Conservation (phyloP, 73 alveolate species). For the Paramecium bursaria region DNA sequence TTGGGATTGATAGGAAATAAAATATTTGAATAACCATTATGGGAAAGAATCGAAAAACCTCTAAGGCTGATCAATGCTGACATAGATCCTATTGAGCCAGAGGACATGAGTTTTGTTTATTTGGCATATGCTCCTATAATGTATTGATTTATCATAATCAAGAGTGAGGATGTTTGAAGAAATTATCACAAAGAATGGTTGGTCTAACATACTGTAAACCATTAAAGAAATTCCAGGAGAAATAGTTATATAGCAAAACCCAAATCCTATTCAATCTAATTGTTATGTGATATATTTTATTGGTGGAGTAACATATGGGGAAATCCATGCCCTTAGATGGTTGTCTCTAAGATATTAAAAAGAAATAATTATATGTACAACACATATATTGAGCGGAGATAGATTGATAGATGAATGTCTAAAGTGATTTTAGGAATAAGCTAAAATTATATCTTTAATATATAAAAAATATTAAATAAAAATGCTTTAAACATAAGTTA, state of each 20-base stretch:
- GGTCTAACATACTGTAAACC: slow-evolving; percentile 11
- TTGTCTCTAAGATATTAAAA: background rate
- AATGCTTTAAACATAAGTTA: slow-evolving; percentile 46
- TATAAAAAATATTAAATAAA: no score
- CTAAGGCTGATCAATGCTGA: slow-evolving; percentile 67
- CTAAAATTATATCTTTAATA: no score
- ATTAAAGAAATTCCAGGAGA: slow-evolving; percentile 68
- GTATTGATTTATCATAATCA: slow-evolving; percentile 43
- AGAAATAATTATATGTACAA: background rate
- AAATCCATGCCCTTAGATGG: slow-evolving; percentile 80
- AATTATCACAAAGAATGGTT: background rate
- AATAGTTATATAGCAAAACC: slow-evolving; percentile 2
- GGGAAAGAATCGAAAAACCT: slow-evolving; percentile 59
- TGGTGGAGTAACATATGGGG: slow-evolving; percentile 89
- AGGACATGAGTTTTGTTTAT: slow-evolving; percentile 69
- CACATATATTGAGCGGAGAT: background rate
- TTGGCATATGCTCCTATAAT: slow-evolving; percentile 71
- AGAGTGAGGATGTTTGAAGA: slow-evolving; percentile 57
- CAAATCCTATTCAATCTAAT: background rate
- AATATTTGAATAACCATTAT: slow-evolving; percentile 35
- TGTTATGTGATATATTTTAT: slow-evolving; percentile 72
- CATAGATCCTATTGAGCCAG: slow-evolving; percentile 70
- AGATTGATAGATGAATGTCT: background rate
- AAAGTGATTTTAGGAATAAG: no score
- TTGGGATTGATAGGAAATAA: slow-evolving; percentile 69